Percentiles rank a stretch among this genome's conserved stretches.
Conservation (phyloP, 495 filamentous ascomycete species). For the Aspergillus cavernicola region DNA sequence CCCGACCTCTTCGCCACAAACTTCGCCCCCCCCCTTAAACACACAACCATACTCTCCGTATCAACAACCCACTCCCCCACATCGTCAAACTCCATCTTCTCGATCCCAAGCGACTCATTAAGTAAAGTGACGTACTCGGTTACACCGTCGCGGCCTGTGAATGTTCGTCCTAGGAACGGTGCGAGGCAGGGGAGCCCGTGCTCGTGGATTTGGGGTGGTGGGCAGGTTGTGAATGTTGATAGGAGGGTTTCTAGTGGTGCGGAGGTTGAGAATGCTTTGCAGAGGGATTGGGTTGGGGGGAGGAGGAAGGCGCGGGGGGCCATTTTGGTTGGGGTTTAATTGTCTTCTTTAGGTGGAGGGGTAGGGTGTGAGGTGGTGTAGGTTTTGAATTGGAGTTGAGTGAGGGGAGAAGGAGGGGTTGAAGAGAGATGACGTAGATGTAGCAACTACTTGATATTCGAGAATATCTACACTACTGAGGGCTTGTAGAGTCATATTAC, state of each 20-base stretch:
- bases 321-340: background rate
- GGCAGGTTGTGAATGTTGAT: constrained; percentile 45
- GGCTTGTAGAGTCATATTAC: no score
- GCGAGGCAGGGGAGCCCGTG: constrained; percentile 58
- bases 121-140: constrained; percentile 47
- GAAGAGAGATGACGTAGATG: background rate
- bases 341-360: no score
- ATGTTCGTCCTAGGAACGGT: constrained; percentile 57
- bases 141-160: constrained; percentile 45
- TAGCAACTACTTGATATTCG: background rate
- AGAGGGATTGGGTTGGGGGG: constrained; percentile 41
- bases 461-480: no score
- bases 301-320: constrained; percentile 35
- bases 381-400: no score
- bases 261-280: constrained; percentile 40
- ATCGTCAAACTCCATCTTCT: constrained; percentile 48
- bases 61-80: constrained; percentile 51
- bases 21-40: constrained; percentile 44
- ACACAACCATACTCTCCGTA: constrained; percentile 36
- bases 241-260: constrained; percentile 32
- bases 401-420: background rate
- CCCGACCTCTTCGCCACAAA: constrained; percentile 50
- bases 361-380: no score
- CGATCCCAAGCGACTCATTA: constrained; percentile 34
- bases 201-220: constrained; percentile 44